These are phyloP conservation scores for Didymella pomorum DNA, from an alignment of 2,329 filamentous ascomycete species.

Conservation along the genomic window DNA sequence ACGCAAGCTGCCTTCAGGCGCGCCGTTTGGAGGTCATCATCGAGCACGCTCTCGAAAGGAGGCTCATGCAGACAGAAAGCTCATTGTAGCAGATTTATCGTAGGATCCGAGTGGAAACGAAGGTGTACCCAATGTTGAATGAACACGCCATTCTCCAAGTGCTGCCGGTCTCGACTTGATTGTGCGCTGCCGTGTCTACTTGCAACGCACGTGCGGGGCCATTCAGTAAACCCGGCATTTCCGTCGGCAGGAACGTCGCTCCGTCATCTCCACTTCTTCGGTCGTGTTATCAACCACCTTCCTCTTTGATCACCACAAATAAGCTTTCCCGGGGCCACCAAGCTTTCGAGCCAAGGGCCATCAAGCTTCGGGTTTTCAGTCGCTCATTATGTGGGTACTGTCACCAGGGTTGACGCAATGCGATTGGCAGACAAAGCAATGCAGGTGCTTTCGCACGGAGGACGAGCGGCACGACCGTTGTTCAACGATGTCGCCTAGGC, in stretches of 20 bases:
- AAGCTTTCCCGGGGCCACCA: slow-evolving; percentile 15
- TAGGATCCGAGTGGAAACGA: too few relatives aligned
- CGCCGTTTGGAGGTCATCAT: too few relatives aligned
- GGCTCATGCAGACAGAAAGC: too few relatives aligned
- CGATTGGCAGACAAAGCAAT: slow-evolving; percentile 3
- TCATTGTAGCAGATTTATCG: too few relatives aligned
- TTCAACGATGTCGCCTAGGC: not conserved
- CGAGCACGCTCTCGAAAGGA: too few relatives aligned
- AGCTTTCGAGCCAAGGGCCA: slow-evolving; percentile 13
- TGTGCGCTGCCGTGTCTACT: too few relatives aligned
- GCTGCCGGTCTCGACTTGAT: too few relatives aligned
- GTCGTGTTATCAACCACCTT: slow-evolving; percentile 13
- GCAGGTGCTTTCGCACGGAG: not conserved
- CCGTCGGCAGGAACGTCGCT: not conserved
- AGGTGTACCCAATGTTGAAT: too few relatives aligned
- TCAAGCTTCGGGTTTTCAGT: slow-evolving; percentile 6
- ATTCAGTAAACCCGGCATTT: not conserved
- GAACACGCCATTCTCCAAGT: too few relatives aligned
- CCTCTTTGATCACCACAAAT: slow-evolving; percentile 1
- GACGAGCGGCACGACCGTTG: not conserved
- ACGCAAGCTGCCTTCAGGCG: too few relatives aligned
- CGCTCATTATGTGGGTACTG: not conserved
- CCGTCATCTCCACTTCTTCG: slow-evolving; percentile 6
- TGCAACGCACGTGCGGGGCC: too few relatives aligned
- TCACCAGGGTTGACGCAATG: not conserved